phyloP scores from a whole-genome alignment of 2,329 filamentous ascomycete genomes.

The Verruconis gallopava region DNA sequence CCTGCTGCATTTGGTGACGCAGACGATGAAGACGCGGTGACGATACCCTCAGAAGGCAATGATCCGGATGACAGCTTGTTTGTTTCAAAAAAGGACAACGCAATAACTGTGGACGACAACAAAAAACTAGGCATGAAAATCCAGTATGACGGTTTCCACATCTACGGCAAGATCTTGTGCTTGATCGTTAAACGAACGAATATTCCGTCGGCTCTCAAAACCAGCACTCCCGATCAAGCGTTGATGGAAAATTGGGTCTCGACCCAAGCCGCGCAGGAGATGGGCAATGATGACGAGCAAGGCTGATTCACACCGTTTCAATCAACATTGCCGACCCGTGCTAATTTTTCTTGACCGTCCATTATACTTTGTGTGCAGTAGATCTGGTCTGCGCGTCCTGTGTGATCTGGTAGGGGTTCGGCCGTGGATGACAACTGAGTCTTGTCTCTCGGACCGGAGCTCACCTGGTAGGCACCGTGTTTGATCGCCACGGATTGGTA shows the following conservation, averaged over 20 bases:
- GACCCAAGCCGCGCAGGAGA: slow-evolving; percentile 22
- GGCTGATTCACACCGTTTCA: background rate
- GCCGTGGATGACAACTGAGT: too few relatives aligned
- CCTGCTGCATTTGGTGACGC: slow-evolving; percentile 13
- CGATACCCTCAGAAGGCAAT: slow-evolving; percentile 8
- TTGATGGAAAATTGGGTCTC: slow-evolving; percentile 32
- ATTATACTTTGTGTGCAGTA: too few relatives aligned
- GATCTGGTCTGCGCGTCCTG: too few relatives aligned
- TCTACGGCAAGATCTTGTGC: slow-evolving; percentile 86
- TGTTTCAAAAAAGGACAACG: slow-evolving; percentile 3
- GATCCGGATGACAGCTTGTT: slow-evolving; percentile 13
- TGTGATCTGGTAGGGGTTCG: too few relatives aligned
- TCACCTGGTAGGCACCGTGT: too few relatives aligned
- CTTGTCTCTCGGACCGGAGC: too few relatives aligned
- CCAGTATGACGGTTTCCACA: slow-evolving; percentile 87
- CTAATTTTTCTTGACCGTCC: too few relatives aligned
- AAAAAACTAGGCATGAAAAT: slow-evolving; percentile 83
- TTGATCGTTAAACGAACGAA: slow-evolving; percentile 67
- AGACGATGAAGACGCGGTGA: slow-evolving; percentile 7
- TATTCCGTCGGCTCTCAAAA: slow-evolving; percentile 15
- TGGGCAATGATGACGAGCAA: background rate
- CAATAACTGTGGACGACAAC: slow-evolving; percentile 46
- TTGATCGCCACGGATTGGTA: too few relatives aligned
- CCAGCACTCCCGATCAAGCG: slow-evolving; percentile 21
- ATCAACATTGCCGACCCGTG: too few relatives aligned